Evolutionary conservation across 2,329 filamentous ascomycete genomes (phyloP).

Genomic region (Boeremia lycopersici): DNA sequence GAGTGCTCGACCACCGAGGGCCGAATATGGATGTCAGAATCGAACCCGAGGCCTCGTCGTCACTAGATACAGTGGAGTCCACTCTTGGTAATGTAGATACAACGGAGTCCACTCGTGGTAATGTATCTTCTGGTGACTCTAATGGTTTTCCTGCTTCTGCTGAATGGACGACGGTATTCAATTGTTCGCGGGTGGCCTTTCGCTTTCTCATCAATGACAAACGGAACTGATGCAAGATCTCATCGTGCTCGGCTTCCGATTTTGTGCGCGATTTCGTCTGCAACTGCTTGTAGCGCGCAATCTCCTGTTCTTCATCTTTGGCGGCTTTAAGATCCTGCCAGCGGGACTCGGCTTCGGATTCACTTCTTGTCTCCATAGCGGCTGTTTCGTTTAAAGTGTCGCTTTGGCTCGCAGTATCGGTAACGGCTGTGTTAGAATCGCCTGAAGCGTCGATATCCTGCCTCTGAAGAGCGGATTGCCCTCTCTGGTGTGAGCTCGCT

Average conservation of each 20-base stretch:
- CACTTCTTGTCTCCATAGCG: not conserved
- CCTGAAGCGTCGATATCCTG: not conserved
- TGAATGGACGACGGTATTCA: not conserved
- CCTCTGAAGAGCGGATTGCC: not conserved
- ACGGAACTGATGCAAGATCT: not conserved
- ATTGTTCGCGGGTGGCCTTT: not conserved
- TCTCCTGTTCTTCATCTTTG: not conserved
- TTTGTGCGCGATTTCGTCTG: not conserved
- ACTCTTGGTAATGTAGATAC: too few relatives aligned
- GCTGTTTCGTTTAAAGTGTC: not conserved
- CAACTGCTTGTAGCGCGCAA: not conserved
- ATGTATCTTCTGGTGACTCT: too few relatives aligned
- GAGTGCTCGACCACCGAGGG: too few relatives aligned
- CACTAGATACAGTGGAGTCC: too few relatives aligned
- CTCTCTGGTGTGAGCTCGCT: not conserved
- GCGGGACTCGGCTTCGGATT: not conserved
- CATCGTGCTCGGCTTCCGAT: not conserved
- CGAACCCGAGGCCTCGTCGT: too few relatives aligned
- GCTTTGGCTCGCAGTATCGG: not conserved
- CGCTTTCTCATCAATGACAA: not conserved
- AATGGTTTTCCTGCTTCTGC: too few relatives aligned
- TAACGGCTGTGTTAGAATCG: not conserved
- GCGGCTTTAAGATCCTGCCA: constrained; percentile 1
- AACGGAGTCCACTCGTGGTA: too few relatives aligned
- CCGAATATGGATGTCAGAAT: too few relatives aligned